These are phyloP conservation scores for Leccinum incarnatum DNA, from an alignment of 768 basidiomycete genomes.

Conservation along the genomic window DNA sequence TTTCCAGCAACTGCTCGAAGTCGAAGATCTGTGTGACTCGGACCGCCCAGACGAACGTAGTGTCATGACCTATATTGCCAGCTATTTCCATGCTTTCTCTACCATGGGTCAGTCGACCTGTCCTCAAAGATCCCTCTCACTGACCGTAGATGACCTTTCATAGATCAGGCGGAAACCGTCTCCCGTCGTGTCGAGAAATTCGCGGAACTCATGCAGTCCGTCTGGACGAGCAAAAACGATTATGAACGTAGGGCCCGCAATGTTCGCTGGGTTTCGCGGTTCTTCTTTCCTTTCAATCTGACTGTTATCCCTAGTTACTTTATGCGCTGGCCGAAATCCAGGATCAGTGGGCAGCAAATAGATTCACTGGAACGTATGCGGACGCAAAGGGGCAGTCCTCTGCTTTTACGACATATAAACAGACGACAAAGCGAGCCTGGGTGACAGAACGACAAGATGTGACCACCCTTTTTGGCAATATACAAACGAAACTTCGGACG, in stretches of 20 bases:
- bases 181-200: conserved; percentile 94
- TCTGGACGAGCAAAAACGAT: conserved; percentile 85
- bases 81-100: conserved; percentile 97
- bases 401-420: conserved; percentile 77
- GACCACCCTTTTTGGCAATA: conserved; percentile 83
- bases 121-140: background rate
- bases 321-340: conserved; percentile 64
- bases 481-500: conserved; percentile 91
- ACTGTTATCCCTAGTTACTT: conserved; percentile 49
- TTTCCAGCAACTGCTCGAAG: conserved; percentile 87
- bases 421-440: conserved; percentile 82
- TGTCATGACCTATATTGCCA: conserved; percentile 98
- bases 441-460: conserved; percentile 88
- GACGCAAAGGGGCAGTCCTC: conserved; percentile 78
- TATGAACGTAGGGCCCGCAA: conserved; percentile 83
- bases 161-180: conserved; percentile 94
- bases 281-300: conserved; percentile 2
- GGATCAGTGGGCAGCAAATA: conserved; percentile 61
- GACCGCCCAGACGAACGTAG: conserved; percentile 91
- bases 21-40: conserved; percentile 89
- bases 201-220: conserved; percentile 90
- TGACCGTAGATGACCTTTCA: conserved; percentile 1
- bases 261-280: conserved; percentile 39
- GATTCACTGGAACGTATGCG: conserved; percentile 70
- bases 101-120: conserved; percentile 71